Evolutionary conservation across 805 yeast genomes (phyloP).

Genomic region (Teunomyces tritomae): DNA sequence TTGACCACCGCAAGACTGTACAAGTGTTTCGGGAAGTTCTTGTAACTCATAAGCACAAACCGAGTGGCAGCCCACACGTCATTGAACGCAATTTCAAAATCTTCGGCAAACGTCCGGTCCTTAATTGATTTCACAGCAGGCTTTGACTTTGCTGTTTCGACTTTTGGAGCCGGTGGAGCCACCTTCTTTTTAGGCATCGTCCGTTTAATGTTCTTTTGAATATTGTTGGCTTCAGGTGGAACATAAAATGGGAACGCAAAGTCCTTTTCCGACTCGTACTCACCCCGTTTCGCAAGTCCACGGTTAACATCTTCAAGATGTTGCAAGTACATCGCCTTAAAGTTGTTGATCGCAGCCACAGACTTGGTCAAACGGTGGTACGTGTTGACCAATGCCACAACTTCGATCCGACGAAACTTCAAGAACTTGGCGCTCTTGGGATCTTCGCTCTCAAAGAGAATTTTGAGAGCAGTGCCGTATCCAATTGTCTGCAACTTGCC

Average conservation of each 20-base stretch:
- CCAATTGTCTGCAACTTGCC: constrained; percentile 97
- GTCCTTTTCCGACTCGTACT: constrained; percentile 30
- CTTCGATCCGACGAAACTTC: constrained; percentile 70
- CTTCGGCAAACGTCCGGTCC: constrained; percentile 28
- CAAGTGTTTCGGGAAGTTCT: constrained; percentile 63
- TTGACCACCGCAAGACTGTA: constrained; percentile 50
- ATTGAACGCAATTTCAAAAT: constrained; percentile 48
- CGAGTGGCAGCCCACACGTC: constrained; percentile 58
- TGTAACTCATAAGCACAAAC: constrained; percentile 66
- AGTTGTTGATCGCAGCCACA: constrained; percentile 67
- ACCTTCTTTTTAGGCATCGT: constrained; percentile 8
- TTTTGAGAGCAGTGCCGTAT: constrained; percentile 92
- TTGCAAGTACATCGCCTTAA: constrained; percentile 52
- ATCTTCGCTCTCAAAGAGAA: constrained; percentile 72
- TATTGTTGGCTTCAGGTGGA: neutral
- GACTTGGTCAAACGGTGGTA: constrained; percentile 90
- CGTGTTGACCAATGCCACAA: constrained; percentile 88
- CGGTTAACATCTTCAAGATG: constrained; percentile 40
- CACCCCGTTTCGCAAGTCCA: constrained; percentile 40
- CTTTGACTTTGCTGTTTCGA: constrained; percentile 1
- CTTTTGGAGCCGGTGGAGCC: neutral
- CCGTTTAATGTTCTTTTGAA: neutral
- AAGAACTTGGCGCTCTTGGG: constrained; percentile 53
- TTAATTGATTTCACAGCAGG: neutral
- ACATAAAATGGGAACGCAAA: constrained; percentile 37